Evolutionary conservation across 129 eudicot species (phyloP), one percentile per base, ranked within the genome.

Genomic region (Deinandra increscens): DNA sequence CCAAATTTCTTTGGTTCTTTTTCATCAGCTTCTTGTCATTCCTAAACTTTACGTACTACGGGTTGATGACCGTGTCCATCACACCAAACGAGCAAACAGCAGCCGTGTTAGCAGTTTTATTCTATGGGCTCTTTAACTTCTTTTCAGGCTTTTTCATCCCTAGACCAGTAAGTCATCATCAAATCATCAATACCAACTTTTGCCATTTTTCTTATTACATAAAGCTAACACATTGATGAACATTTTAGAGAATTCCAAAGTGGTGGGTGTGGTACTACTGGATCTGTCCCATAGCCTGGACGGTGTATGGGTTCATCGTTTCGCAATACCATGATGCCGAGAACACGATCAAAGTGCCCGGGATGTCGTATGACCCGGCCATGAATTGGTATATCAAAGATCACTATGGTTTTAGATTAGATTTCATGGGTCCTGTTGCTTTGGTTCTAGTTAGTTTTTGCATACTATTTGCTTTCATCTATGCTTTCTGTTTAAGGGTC

Each of bases 241-340:
- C 17, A 33, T 64, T 67, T 51, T 81, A 87, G 94, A 82, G 42
- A 69, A 87, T 87, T 60, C 94, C 94, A 3, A 68, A 63, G 38
- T 87, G 87, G 83, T 87, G 94, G 94, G 45, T 82, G 23, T 84
- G 94, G 94, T 84, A 87, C 73, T 87, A 87, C 18, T 87, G 86
- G 81, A 81, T 87, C 5, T 87, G 89, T 75, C 94, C 94, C 0
- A 36, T 84, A 66, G 89, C 94, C 1, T 86, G 92, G 92, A 81
- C 81, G n/a, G 88, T 81, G 34, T 86, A 83, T 14, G 92, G 92
- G 59, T 50, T 55, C 48, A 84, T 84, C 12, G 60, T 84, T n/a
- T 84, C 89, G 0, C 94, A 87, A 14, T 87, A 75, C 20, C 87
- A 87, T 58, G 87, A 87, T 68, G 54, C 77, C 17, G 76, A 65